Conservation (phyloP, 148 eudicot genomes). For the Arbutus unedo region DNA sequence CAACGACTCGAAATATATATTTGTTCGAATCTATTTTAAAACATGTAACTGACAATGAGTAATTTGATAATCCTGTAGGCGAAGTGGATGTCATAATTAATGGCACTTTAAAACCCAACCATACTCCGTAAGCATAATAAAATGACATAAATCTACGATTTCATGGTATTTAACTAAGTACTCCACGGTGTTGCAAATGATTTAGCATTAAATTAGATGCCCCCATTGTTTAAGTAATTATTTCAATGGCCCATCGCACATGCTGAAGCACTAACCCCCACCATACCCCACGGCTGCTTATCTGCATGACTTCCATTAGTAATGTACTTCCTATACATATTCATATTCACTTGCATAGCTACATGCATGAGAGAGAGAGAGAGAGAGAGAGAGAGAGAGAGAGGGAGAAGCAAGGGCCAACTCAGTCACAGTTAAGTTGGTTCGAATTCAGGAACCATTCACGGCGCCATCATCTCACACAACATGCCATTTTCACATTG, state of each 20-base stretch:
- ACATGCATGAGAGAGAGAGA: not conserved
- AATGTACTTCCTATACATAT: not conserved
- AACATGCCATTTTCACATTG: not conserved
- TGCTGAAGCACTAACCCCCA: constrained; percentile 3
- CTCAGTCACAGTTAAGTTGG: not conserved
- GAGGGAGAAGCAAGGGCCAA: not conserved
- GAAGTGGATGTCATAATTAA: too few relatives aligned
- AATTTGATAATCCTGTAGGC: too few relatives aligned
- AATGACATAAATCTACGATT: too few relatives aligned
- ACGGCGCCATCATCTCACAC: not conserved
- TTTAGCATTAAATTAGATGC: not conserved
- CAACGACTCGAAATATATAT: too few relatives aligned
- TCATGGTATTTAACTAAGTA: too few relatives aligned
- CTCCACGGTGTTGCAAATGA: not conserved
- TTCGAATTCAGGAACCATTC: not conserved
- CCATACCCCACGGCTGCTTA: constrained; percentile 1
- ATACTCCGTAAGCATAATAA: too few relatives aligned
- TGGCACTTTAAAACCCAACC: too few relatives aligned
- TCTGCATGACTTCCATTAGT: not conserved
- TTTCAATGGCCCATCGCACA: not conserved
- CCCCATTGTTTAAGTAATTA: not conserved
- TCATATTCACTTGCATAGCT: not conserved
- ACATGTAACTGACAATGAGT: too few relatives aligned
- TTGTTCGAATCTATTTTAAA: too few relatives aligned
- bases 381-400: not conserved